These are phyloP conservation scores for Globisporangium megalacanthum DNA, from an alignment of 352 stramenopile species.

Conservation along the genomic window DNA sequence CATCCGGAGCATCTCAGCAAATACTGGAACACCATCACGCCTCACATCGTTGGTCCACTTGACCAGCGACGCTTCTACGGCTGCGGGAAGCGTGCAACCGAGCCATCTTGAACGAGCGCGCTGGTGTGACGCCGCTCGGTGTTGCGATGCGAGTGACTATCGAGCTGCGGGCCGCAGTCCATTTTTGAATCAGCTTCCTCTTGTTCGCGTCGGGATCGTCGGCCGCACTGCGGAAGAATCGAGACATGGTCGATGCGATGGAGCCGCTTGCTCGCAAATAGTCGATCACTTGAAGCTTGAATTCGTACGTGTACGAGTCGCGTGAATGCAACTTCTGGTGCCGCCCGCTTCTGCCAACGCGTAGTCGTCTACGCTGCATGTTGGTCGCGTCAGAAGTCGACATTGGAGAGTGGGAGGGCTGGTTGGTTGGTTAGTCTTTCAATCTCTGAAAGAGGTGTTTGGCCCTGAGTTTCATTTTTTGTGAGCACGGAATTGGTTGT, in stretches of 20 bases:
- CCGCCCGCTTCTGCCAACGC: background rate
- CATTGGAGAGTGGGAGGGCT: too few species aligned
- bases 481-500: too few species aligned
- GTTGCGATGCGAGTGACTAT: background rate
- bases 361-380: too few species aligned
- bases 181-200: conserved; percentile 11
- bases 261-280: background rate
- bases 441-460: too few species aligned
- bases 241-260: background rate
- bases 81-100: background rate
- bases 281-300: background rate
- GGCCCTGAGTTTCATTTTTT: too few species aligned
- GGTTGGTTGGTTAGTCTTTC: too few species aligned
- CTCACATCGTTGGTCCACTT: conserved; percentile 10
- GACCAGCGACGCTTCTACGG: background rate
- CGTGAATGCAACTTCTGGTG: background rate
- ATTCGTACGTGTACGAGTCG: background rate
- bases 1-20: background rate
- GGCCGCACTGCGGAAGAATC: background rate
- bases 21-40: conserved; percentile 7
- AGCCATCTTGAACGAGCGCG: conserved; percentile 1
- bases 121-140: background rate
- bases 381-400: too few species aligned
- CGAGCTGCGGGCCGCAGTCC: background rate
- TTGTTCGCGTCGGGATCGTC: background rate